Conservation (phyloP, 2,329 filamentous ascomycete genomes). For the Colletotrichum sublineola region DNA sequence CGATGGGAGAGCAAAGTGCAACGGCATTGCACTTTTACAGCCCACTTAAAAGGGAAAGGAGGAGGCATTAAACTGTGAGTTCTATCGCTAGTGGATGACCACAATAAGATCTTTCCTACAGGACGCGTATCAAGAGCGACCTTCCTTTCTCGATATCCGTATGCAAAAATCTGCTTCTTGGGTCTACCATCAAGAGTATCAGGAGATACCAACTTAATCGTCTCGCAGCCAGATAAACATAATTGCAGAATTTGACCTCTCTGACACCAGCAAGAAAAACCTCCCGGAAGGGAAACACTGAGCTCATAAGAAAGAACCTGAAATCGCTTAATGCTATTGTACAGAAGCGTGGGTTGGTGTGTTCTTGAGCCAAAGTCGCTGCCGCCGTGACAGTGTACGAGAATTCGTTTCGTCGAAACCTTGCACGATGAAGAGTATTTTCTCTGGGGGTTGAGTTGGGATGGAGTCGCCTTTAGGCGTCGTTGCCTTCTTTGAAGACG, state of each 20-base stretch:
- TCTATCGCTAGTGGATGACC: conserved; percentile 77
- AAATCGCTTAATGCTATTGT: conserved; percentile 75
- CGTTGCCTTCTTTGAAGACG: conserved; percentile 79
- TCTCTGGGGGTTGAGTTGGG: conserved; percentile 73
- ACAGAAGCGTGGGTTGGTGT: conserved; percentile 71
- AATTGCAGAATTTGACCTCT: conserved; percentile 77
- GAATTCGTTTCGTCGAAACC: conserved; percentile 76
- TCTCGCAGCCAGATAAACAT: conserved; percentile 82
- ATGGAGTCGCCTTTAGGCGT: conserved; percentile 80
- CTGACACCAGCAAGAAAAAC: conserved; percentile 55
- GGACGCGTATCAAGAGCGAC: conserved; percentile 84
- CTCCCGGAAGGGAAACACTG: conserved; percentile 70
- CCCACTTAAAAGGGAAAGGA: conserved; percentile 60
- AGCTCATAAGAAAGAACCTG: conserved; percentile 76
- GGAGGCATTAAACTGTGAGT: conserved; percentile 71
- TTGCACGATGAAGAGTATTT: conserved; percentile 81
- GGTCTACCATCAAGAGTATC: conserved; percentile 67
- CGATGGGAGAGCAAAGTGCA: conserved; percentile 89
- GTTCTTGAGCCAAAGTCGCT: conserved; percentile 79
- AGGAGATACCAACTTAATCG: conserved; percentile 87
- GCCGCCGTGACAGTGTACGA: conserved; percentile 80
- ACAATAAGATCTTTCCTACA: conserved; percentile 74
- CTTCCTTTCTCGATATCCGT: conserved; percentile 84
- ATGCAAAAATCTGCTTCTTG: conserved; percentile 85
- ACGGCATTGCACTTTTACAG: conserved; percentile 81